Evolutionary conservation across 75 land plant species (phyloP).

Genomic region (Azolla pinnata): DNA sequence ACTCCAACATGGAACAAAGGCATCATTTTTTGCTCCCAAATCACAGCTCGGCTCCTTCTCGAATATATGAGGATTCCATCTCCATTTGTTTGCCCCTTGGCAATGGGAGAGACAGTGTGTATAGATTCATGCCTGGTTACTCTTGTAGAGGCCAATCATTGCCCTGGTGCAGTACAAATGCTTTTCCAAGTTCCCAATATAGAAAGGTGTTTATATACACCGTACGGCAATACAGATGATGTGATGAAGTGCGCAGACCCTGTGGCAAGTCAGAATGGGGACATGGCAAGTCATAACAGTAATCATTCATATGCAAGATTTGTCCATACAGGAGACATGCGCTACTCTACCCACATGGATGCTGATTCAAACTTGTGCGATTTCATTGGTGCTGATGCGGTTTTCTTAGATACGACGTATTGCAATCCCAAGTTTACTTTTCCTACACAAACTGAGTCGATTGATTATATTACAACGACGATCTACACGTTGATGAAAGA

Average conservation of each 20-base stretch:
- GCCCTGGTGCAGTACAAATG: constrained; percentile 85
- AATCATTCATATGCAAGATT: constrained; percentile 29
- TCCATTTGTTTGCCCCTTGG: constrained; percentile 34
- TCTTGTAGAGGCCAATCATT: constrained; percentile 85
- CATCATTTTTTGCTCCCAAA: constrained; percentile 69
- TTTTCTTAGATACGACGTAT: constrained; percentile 87
- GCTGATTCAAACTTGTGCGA: constrained; percentile 31
- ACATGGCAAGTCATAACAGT: not conserved
- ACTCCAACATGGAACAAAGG: constrained; percentile 62
- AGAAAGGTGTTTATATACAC: constrained; percentile 7
- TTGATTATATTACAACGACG: constrained; percentile 51
- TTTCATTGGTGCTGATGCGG: constrained; percentile 66
- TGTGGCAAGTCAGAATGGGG: no score
- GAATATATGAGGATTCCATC: constrained; percentile 32
- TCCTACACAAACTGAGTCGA: constrained; percentile 63
- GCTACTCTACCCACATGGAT: constrained; percentile 55
- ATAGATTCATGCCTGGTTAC: constrained; percentile 64
- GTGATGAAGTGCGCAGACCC: no score
- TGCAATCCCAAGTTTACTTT: constrained; percentile 84
- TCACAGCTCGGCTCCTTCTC: constrained; percentile 53
- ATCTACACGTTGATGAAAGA: constrained; percentile 16
- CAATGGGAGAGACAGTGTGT: constrained; percentile 19
- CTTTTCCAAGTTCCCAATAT: constrained; percentile 35
- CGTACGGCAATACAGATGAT: constrained; percentile 89
- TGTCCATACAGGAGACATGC: constrained; percentile 90